These are phyloP conservation scores for Colletotrichum cuscutae DNA, from an alignment of 2,329 filamentous ascomycete genomes.

Conservation along the genomic window DNA sequence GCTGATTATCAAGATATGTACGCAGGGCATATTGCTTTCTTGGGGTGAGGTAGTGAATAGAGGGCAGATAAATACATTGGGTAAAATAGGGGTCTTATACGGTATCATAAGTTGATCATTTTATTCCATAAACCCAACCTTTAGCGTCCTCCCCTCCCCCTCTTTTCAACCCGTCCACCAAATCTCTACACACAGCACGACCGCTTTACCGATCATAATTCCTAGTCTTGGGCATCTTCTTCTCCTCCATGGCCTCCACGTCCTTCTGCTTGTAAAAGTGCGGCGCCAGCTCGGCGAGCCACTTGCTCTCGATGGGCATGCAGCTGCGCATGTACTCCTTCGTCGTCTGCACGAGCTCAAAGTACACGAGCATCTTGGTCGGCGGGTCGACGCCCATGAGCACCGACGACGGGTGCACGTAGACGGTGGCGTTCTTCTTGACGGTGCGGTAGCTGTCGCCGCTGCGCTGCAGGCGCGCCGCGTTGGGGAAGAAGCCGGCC, in stretches of 20 bases:
- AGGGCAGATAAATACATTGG: no score
- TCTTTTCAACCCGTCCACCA: no score
- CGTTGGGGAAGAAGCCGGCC: constrained; percentile 94
- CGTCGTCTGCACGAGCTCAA: constrained; percentile 81
- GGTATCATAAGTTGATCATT: no score
- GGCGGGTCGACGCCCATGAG: constrained; percentile 82
- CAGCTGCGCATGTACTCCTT: constrained; percentile 95
- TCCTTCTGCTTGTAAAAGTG: constrained; percentile 96
- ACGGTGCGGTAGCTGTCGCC: constrained; percentile 92
- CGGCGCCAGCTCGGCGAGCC: constrained; percentile 90
- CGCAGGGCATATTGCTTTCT: no score
- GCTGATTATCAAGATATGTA: no score
- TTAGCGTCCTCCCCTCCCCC: no score
- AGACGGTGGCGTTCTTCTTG: constrained; percentile 89
- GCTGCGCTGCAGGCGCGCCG: constrained; percentile 82
- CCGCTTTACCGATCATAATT: constrained; percentile 28
- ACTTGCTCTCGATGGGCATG: constrained; percentile 85
- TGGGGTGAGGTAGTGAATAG: no score
- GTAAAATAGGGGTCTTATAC: no score
- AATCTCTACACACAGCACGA: neutral
- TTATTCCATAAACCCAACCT: no score
- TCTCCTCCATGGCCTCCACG: constrained; percentile 83
- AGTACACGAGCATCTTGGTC: constrained; percentile 86
- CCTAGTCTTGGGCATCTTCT: constrained; percentile 62
- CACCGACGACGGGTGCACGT: constrained; percentile 89